These are phyloP conservation scores for Schizochytrium sp. DNA, from an alignment of 108 stramenopile genomes.

Conservation along the genomic window DNA sequence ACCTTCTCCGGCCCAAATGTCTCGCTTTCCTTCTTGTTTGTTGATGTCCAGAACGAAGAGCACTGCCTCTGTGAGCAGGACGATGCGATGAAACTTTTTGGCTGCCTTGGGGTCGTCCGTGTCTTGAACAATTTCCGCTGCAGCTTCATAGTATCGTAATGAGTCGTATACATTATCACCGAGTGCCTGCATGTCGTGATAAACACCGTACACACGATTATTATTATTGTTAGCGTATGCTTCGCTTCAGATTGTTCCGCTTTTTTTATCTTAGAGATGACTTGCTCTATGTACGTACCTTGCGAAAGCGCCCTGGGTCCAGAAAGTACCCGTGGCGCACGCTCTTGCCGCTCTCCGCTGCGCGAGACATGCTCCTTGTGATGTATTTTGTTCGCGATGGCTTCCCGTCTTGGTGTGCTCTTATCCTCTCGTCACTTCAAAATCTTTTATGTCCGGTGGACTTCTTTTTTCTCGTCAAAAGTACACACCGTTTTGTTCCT, in stretches of 20 bases:
- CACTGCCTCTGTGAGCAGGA: neutral
- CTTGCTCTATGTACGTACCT: neutral
- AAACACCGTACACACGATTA: neutral
- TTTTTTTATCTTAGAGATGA: too few species aligned
- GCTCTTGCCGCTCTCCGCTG: neutral
- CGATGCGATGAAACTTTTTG: neutral
- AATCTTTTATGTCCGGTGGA: too few species aligned
- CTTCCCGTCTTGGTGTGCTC: too few species aligned
- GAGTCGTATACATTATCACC: slow-evolving; percentile 1
- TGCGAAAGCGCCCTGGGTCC: neutral
- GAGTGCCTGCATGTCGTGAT: neutral
- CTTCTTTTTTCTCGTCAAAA: too few species aligned
- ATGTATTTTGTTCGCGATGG: too few species aligned
- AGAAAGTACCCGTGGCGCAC: neutral
- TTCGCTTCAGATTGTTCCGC: too few species aligned
- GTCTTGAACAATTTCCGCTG: neutral
- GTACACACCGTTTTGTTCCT: too few species aligned
- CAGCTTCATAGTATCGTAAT: neutral
- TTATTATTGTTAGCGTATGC: neutral
- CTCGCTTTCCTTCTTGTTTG: neutral
- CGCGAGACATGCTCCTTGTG: neutral
- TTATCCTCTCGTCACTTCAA: too few species aligned
- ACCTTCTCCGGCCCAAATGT: neutral
- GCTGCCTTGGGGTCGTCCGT: neutral
- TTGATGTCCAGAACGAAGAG: neutral